phyloP scores from a whole-genome alignment of 352 stramenopile genomes.

The Globisporangium apiculatum region DNA sequence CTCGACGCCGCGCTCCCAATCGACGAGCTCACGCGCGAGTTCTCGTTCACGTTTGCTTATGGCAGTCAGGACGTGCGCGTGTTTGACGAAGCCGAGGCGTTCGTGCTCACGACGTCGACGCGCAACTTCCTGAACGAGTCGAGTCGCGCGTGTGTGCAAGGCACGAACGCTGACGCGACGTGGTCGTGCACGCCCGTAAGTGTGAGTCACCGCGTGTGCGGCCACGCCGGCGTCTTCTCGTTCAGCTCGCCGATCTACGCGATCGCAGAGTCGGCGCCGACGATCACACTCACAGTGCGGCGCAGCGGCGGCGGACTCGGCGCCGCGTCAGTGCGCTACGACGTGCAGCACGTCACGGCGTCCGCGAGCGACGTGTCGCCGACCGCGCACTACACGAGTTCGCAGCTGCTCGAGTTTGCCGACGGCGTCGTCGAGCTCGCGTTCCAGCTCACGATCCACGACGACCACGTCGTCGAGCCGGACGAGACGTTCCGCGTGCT shows the following conservation, averaged over 20 bases:
- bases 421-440: slow-evolving; percentile 76
- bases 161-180: slow-evolving; percentile 34
- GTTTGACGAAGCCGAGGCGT: slow-evolving; percentile 92
- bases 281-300: slow-evolving; percentile 76
- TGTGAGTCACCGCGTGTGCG: slow-evolving; percentile 86
- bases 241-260: slow-evolving; percentile 86
- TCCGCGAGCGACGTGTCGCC: slow-evolving; percentile 68
- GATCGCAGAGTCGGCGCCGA: slow-evolving; percentile 58
- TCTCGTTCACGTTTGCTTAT: slow-evolving; percentile 89
- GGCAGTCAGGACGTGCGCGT: slow-evolving; percentile 80
- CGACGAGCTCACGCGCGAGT: slow-evolving; percentile 87
- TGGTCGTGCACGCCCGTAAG: slow-evolving; percentile 51
- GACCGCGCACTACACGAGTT: slow-evolving; percentile 85
- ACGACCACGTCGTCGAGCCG: slow-evolving; percentile 71
- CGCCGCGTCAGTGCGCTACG: slow-evolving; percentile 64
- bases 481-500: slow-evolving; percentile 66
- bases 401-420: slow-evolving; percentile 70
- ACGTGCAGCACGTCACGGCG: slow-evolving; percentile 79
- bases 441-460: slow-evolving; percentile 90
- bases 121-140: slow-evolving; percentile 39
- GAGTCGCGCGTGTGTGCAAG: slow-evolving; percentile 56
- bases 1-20: slow-evolving; percentile 65
- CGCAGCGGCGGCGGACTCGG: slow-evolving; percentile 86
- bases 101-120: slow-evolving; percentile 25
- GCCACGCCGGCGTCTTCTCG: slow-evolving; percentile 83